Conservation (phyloP, 192 early-diverging fungal species). For the Pilobolus umbonatus region DNA sequence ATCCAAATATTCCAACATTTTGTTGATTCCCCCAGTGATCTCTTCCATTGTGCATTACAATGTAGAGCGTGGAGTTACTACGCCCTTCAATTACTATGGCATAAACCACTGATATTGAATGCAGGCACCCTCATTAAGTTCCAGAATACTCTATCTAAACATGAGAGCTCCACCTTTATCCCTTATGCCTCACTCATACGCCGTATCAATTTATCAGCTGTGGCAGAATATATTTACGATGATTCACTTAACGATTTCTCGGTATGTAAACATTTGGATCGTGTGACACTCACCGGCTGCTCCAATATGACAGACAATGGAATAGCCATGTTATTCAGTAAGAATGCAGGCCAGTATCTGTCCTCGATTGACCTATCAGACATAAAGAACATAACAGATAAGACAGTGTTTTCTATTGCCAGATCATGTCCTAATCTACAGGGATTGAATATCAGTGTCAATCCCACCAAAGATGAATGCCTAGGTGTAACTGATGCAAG, state of each 20-base stretch:
- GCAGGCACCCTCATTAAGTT: conserved; percentile 24
- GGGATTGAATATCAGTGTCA: conserved; percentile 44
- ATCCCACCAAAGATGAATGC: conserved; percentile 34
- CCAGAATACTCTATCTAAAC: conserved; percentile 21
- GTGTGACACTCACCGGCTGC: conserved; percentile 45
- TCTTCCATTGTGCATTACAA: conserved; percentile 43
- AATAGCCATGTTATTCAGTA: conserved; percentile 34
- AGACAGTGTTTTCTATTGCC: conserved; percentile 36
- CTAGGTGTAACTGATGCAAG: conserved; percentile 41
- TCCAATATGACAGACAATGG: conserved; percentile 39
- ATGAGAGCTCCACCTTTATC: conserved; percentile 26
- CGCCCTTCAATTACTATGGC: conserved; percentile 53
- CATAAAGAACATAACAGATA: conserved; percentile 39
- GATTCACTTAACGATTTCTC: conserved; percentile 24
- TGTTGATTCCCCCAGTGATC: conserved; percentile 33
- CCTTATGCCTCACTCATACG: conserved; percentile 45
- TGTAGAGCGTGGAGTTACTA: conserved; percentile 52
- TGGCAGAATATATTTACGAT: conserved; percentile 39
- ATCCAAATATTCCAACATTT: conserved; percentile 41
- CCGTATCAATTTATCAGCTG: conserved; percentile 49
- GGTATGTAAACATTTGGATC: conserved; percentile 42
- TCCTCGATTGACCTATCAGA: conserved; percentile 50
- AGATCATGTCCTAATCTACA: conserved; percentile 43
- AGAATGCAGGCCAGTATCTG: conserved; percentile 27
- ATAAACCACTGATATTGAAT: conserved; percentile 36